Conservation (phyloP, 805 yeast species). For the Zygotorulaspora danielsina region DNA sequence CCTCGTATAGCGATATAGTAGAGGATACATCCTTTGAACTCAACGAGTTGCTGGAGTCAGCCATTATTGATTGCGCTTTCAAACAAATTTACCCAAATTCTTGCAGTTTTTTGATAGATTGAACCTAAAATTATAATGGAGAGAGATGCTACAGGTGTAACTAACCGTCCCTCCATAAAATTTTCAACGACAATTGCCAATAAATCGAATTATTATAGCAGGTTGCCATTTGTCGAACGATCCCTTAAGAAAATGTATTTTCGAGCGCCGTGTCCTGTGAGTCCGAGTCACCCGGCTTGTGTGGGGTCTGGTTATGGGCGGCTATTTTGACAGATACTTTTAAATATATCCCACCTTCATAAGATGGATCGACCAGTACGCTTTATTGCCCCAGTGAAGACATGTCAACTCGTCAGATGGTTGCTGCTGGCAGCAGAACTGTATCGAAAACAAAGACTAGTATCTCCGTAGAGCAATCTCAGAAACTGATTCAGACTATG, state of each 20-base stretch:
- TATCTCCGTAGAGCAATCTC: slow-evolving; percentile 40
- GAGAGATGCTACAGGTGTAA: too few species aligned
- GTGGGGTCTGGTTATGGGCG: background rate
- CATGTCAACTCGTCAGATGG: slow-evolving; percentile 16
- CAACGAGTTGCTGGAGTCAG: slow-evolving; percentile 23
- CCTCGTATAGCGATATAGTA: slow-evolving; percentile 20
- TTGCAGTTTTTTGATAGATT: too few species aligned
- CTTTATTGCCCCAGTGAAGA: too few species aligned
- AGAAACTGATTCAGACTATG: slow-evolving; percentile 46
- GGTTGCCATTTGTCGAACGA: too few species aligned
- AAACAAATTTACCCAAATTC: too few species aligned
- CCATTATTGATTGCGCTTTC: slow-evolving; percentile 11
- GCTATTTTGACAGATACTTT: too few species aligned
- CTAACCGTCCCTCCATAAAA: too few species aligned
- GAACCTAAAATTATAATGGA: too few species aligned
- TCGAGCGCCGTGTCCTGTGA: background rate
- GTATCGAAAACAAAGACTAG: slow-evolving; percentile 20
- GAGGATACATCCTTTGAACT: slow-evolving; percentile 25
- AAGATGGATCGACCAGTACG: too few species aligned
- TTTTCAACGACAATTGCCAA: too few species aligned
- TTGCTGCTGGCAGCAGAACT: slow-evolving; percentile 14
- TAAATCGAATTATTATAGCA: too few species aligned
- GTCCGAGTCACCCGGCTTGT: background rate
- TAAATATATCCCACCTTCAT: background rate
- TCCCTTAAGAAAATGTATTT: background rate